These are phyloP conservation scores for Leccinum fuscescens DNA, from an alignment of 1,284 basidiomycete species.

Conservation along the genomic window DNA sequence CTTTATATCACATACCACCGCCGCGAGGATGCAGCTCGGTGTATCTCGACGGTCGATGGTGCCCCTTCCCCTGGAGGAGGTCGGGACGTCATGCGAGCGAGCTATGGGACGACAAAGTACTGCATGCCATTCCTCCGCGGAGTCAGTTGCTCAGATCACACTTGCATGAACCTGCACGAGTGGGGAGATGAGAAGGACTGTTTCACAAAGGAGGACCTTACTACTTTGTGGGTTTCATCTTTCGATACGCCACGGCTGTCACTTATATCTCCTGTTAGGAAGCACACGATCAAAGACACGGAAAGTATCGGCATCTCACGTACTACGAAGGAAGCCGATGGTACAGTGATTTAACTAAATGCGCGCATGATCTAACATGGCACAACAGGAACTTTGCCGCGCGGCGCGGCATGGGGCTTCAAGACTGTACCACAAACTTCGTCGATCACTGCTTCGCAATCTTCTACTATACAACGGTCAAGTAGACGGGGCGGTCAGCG, in stretches of 20 bases:
- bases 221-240: conserved; percentile 67
- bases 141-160: conserved; percentile 81
- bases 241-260: conserved; percentile 7
- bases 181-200: conserved; percentile 98
- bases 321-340: conserved; percentile 60
- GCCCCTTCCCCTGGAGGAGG: conserved; percentile 80
- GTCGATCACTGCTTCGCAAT: conserved; percentile 16
- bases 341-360: conserved; percentile 38
- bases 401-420: conserved; percentile 81
- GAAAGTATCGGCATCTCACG: conserved; percentile 53
- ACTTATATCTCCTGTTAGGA: conserved; percentile 45
- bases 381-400: conserved; percentile 56
- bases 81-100: conserved; percentile 84
- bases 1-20: conserved; percentile 96
- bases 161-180: conserved; percentile 94
- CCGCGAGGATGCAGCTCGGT: conserved; percentile 92
- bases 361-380: conserved; percentile 8
- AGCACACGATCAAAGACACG: conserved; percentile 85
- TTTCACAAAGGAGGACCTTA: conserved; percentile 90
- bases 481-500: conserved; percentile 44
- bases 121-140: conserved; percentile 95
- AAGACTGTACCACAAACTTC: conserved; percentile 38
- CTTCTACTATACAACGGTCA: conserved; percentile 36
- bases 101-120: conserved; percentile 97
- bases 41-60: conserved; percentile 92